These are phyloP conservation scores for Phaseolus coccineus DNA, from an alignment of 331 rosid species.

Conservation along the genomic window DNA sequence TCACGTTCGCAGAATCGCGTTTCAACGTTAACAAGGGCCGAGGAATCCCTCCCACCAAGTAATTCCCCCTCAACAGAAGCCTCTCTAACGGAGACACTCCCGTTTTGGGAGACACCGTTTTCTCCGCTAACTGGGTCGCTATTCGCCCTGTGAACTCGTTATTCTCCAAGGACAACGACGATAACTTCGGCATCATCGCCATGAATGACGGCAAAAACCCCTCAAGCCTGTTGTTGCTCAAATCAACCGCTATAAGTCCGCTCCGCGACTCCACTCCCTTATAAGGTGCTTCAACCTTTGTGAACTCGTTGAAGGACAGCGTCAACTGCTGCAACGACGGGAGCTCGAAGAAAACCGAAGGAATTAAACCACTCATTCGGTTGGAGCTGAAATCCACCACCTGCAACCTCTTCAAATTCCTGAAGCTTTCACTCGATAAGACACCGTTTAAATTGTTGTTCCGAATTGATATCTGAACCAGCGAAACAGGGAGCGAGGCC, in stretches of 20 bases:
- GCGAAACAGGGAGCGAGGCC: conserved; percentile 53
- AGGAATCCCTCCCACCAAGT: conserved; percentile 72
- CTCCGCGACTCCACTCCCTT: conserved; percentile 42
- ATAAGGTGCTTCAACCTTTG: conserved; percentile 44
- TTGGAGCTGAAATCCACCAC: conserved; percentile 79
- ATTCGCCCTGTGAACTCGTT: conserved; percentile 74
- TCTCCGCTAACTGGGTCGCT: conserved; percentile 70
- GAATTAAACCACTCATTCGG: conserved; percentile 60
- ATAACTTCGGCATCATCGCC: conserved; percentile 72
- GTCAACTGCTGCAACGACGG: conserved; percentile 75
- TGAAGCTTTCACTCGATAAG: conserved; percentile 45
- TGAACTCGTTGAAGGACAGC: conserved; percentile 70
- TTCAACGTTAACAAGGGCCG: conserved; percentile 57
- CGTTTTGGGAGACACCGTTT: conserved; percentile 52
- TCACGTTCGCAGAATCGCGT: conserved; percentile 72
- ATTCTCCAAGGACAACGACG: conserved; percentile 77
- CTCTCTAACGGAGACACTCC: conserved; percentile 67
- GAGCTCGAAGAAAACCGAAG: conserved; percentile 58
- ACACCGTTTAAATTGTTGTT: conserved; percentile 68
- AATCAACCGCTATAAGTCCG: conserved; percentile 70
- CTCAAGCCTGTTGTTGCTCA: conserved; percentile 66
- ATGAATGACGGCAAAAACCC: conserved; percentile 70
- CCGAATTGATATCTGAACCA: conserved; percentile 70
- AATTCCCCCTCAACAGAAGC: conserved; percentile 74
- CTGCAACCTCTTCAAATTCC: conserved; percentile 50